Base-by-base conservation (phyloP, 2,329 filamentous ascomycete genomes). In the Xylariaceae sp. region DNA sequence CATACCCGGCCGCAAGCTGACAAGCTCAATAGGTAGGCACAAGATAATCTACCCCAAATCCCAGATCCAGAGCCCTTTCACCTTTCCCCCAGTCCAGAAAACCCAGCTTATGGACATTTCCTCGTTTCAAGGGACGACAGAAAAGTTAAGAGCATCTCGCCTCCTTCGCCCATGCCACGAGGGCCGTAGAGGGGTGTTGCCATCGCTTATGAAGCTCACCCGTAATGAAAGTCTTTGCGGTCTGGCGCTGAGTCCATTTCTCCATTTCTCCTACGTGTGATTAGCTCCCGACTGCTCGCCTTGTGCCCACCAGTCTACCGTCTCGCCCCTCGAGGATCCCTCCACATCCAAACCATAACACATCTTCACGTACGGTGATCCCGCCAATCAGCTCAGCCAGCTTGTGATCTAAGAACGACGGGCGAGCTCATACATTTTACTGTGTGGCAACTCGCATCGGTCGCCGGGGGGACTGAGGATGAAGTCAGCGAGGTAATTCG, bases 41-140 rank as follows among this genome's bases (percentile, higher is more conserved):
- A n/a, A n/a, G n/a, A n/a, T n/a, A n/a, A n/a, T n/a, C n/a, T n/a
- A n/a, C n/a, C n/a, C n/a, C n/a, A n/a, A n/a, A n/a, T n/a, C n/a
- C n/a, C n/a, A n/a, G n/a, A n/a, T n/a, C n/a, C n/a, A n/a, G n/a
- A n/a, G n/a, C n/a, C n/a, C n/a, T n/a, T n/a, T n/a, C n/a, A n/a
- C n/a, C n/a, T n/a, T n/a, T n/a, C n/a, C n/a, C 51, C 62, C 67
- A 76, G 36, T 74, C 64, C 2, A 75, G 52, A 52, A 76, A 76
- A 0, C 73, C 72, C 4, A 76, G 57, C 2, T 58, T 50, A 22
- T 69, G 65, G 3, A 77, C 62, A 33, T 66, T 68, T 10, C 71
- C 66, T 22, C 61, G 43, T 0, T 71, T 72, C 11, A 73, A 56
- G 1, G 75, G 53, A 10, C 52, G 36, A 31, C 50, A 38, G 40